Conservation (phyloP, 331 rosid species). For the Malus hybrid region DNA sequence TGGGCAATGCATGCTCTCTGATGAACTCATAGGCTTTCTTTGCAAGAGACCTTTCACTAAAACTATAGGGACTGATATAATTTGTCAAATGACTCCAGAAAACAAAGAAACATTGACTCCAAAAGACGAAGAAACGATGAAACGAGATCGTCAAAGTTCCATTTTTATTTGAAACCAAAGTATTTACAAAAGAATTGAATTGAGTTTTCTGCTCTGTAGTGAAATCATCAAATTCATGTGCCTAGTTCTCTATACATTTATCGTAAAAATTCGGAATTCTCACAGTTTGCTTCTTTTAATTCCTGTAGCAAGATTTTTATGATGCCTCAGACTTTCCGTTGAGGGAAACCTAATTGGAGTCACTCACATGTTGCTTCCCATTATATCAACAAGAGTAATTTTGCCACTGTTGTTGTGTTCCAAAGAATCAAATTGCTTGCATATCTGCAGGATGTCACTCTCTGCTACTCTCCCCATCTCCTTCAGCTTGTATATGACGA, state of each 20-base stretch:
- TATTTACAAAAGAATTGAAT: conserved; percentile 6
- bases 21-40: background rate
- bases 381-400: conserved; percentile 52
- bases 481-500: conserved; percentile 65
- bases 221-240: background rate
- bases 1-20: background rate
- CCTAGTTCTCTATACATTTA: background rate
- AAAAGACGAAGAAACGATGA: background rate
- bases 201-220: background rate
- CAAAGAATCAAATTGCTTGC: conserved; percentile 54
- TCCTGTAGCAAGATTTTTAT: background rate
- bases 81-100: background rate
- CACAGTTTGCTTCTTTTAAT: background rate
- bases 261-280: background rate
- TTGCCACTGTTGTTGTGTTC: conserved; percentile 41
- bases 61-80: background rate
- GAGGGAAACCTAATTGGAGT: background rate
- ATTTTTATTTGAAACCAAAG: background rate
- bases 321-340: background rate
- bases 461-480: conserved; percentile 62
- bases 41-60: background rate
- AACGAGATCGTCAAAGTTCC: background rate
- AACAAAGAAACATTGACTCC: background rate
- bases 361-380: conserved; percentile 23
- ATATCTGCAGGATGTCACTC: conserved; percentile 41